Evolutionary conservation across 352 stramenopile genomes (phyloP).

Genomic region (Phytophthora constricta): DNA sequence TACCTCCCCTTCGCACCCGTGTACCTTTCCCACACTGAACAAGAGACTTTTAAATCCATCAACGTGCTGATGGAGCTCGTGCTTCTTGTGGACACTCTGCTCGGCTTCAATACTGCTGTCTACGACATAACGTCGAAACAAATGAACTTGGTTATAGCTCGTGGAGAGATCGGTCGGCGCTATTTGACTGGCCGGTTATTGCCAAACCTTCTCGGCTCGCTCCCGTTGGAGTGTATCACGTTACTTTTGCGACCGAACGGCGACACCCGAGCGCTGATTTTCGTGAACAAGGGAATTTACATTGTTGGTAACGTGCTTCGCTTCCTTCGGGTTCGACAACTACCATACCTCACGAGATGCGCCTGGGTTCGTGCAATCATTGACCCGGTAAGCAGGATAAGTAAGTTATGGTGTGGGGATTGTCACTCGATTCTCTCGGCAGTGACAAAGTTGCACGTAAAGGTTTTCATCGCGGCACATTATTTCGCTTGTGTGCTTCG

Average conservation of each 20-base stretch:
- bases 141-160: not conserved
- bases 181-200: conserved; percentile 1
- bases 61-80: conserved; percentile 12
- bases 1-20: conserved; percentile 3
- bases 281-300: not conserved
- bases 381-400: not conserved
- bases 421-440: not conserved
- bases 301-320: conserved; percentile 4
- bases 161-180: not conserved
- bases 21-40: not conserved
- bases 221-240: not conserved
- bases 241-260: not conserved
- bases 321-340: conserved; percentile 2
- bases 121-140: not conserved
- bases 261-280: not conserved
- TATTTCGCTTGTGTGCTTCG: not conserved
- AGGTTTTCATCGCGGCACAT: not conserved
- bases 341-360: not conserved
- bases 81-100: conserved; percentile 1
- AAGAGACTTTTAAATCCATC: not conserved
- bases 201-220: not conserved
- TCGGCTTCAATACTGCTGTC: conserved; percentile 16
- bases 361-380: not conserved
- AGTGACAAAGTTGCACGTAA: not conserved
- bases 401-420: not conserved